Evolutionary conservation across 148 eudicot genomes (phyloP).

Genomic region (Chenopodium album): DNA sequence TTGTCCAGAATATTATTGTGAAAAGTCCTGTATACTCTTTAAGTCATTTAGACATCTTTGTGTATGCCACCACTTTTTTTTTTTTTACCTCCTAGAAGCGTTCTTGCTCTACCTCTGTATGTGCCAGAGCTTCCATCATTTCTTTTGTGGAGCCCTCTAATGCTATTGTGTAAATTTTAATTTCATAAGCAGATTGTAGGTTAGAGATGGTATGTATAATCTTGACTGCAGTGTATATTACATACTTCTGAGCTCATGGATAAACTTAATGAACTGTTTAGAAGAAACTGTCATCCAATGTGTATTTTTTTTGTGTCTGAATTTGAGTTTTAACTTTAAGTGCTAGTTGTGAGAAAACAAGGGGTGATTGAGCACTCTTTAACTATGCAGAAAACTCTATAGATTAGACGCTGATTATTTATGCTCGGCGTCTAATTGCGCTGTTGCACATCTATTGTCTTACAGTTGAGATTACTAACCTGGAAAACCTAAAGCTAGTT

Average conservation of each 20-base stretch:
- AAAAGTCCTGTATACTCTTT: background rate
- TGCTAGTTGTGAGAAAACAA: background rate
- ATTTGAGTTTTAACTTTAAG: background rate
- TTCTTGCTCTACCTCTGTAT: background rate
- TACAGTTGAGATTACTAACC: background rate
- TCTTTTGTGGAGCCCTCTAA: background rate
- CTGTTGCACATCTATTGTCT: constrained; percentile 1
- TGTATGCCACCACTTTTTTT: background rate
- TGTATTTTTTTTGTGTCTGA: background rate
- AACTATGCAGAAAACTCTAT: background rate
- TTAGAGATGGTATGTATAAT: background rate
- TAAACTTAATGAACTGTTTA: background rate
- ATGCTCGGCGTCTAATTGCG: background rate
- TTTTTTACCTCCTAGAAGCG: background rate
- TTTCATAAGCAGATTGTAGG: background rate
- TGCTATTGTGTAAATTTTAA: background rate
- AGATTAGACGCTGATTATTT: background rate
- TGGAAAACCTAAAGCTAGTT: background rate
- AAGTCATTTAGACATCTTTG: background rate
- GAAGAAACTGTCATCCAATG: background rate
- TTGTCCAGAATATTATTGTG: background rate
- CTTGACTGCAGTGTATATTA: background rate
- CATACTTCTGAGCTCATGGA: background rate
- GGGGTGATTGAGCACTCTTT: constrained; percentile 6
- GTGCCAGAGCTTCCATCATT: background rate